phyloP scores from a whole-genome alignment of 1,139 yeast species.

The Yamadazyma sp. region DNA sequence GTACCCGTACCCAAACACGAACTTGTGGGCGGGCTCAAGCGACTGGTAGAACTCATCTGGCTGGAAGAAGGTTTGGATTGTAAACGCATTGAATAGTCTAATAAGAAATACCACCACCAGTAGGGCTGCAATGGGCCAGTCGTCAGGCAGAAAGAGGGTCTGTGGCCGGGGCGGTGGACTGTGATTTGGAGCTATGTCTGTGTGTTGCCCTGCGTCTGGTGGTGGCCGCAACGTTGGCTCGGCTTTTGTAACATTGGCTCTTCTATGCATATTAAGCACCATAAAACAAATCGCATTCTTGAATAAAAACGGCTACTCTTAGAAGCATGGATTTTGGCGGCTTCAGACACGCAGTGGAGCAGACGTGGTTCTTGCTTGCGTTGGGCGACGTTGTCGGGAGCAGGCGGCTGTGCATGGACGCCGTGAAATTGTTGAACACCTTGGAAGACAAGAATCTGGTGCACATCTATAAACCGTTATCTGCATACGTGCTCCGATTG shows the following conservation, averaged over 20 bases:
- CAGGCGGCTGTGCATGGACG: constrained; percentile 21
- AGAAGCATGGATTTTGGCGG: background rate
- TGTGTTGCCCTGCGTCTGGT: background rate
- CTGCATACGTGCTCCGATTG: constrained; percentile 18
- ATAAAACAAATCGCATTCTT: constrained; percentile 1
- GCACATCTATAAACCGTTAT: constrained; percentile 1
- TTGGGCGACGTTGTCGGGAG: constrained; percentile 15
- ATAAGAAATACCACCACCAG: constrained; percentile 13
- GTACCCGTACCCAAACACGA: constrained; percentile 78
- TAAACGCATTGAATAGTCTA: constrained; percentile 63
- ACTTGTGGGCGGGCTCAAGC: constrained; percentile 83
- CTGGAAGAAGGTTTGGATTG: constrained; percentile 78
- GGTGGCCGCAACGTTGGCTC: too few species aligned
- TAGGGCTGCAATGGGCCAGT: background rate
- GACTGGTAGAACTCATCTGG: constrained; percentile 96
- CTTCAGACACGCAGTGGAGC: background rate
- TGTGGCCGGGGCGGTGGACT: background rate
- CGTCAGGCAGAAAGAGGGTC: background rate
- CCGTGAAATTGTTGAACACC: constrained; percentile 27
- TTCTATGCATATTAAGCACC: background rate
- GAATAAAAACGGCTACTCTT: background rate
- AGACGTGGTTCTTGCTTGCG: constrained; percentile 9
- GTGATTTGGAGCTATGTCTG: background rate
- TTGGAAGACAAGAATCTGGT: constrained; percentile 14
- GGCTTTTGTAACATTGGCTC: background rate